Conservation (phyloP, 2,329 filamentous ascomycete genomes). For the Penicillium expansum region DNA sequence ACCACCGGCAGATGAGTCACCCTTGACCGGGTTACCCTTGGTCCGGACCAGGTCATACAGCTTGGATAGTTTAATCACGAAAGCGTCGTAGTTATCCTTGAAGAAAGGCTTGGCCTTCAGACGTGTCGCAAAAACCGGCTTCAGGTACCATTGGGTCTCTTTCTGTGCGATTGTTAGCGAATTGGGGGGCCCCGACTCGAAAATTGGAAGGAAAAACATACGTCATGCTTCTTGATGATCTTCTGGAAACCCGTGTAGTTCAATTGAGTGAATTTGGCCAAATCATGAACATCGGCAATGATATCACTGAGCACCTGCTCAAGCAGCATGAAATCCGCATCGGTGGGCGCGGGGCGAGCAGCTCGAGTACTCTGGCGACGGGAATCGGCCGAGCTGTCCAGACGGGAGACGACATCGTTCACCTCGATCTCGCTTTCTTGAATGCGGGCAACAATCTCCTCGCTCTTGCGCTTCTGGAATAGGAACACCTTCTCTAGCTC, state of each 20-base stretch:
- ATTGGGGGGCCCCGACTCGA: background rate
- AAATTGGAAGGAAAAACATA: conserved; percentile 45
- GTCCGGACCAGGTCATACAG: conserved; percentile 94
- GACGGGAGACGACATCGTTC: conserved; percentile 73
- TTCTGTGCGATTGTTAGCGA: conserved; percentile 57
- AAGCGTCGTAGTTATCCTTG: conserved; percentile 97
- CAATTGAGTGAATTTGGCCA: conserved; percentile 96
- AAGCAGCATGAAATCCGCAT: conserved; percentile 90
- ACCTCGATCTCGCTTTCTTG: conserved; percentile 86
- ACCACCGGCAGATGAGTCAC: conserved; percentile 87
- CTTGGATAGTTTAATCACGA: conserved; percentile 90
- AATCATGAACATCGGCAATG: conserved; percentile 95
- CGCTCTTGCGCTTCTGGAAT: conserved; percentile 95
- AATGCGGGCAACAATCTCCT: conserved; percentile 91
- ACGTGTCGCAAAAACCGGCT: conserved; percentile 90
- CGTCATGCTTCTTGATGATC: conserved; percentile 99
- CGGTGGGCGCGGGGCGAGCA: conserved; percentile 54
- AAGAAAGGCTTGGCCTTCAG: conserved; percentile 97
- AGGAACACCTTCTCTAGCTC: conserved; percentile 97
- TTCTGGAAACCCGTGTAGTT: conserved; percentile 99
- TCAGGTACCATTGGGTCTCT: conserved; percentile 88
- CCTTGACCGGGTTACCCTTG: conserved; percentile 85
- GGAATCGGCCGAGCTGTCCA: conserved; percentile 56
- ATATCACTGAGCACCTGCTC: conserved; percentile 96
- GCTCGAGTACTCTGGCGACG: conserved; percentile 32